Base-by-base conservation (phyloP, 371 early-diverging fungal genomes). In the Mortierella sp. region DNA sequence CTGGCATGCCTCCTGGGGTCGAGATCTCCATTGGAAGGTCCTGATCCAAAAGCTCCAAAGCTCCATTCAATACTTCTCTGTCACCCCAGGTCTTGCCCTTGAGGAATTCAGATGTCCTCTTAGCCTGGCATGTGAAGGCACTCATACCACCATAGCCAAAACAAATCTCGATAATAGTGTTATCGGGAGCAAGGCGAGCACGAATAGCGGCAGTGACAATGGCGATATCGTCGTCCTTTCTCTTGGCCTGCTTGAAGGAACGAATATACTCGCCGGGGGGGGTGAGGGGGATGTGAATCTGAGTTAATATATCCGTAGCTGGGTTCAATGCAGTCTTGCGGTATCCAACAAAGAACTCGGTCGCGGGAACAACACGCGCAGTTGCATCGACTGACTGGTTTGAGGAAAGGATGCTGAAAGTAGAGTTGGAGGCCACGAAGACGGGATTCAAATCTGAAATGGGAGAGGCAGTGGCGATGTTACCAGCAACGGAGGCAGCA, bases 361-460 rank as follows among this genome's bases (percentile, higher is more conserved):
- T 64, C 72, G 93, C 89, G 11, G 84, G 83, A 59, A 95, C 84
- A 9, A 67, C 70, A n/a, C 93, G 87, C 1, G 69, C 70, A 22
- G 65, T 55, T 16, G 70, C 40, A 62, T 89, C 85, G 15, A 74
- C 82, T 4, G 70, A 59, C 53, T 70, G 74, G 4, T 70, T 75
- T 43, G 83, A 77, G 1, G 84, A 83, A 3, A 81, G 70, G 33
- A 94, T 86, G 28, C 86, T 88, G 65, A 93, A 86, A 0, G 70
- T 68, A 2, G 94, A 90, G 63, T 86, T 86, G 59, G 90, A 76
- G 19, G 94, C 91, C 13, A 94, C 84, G 47, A 92, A 89, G 53
- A 94, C 92, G 3, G 95, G 95, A 84, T 94, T 95, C 61, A 95
- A 84, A 72, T 94, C 94, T 19, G 94, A 93, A 60, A 94, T 94